Base-by-base conservation (phyloP, 129 eudicot genomes). In the Flaveria ramosissima region DNA sequence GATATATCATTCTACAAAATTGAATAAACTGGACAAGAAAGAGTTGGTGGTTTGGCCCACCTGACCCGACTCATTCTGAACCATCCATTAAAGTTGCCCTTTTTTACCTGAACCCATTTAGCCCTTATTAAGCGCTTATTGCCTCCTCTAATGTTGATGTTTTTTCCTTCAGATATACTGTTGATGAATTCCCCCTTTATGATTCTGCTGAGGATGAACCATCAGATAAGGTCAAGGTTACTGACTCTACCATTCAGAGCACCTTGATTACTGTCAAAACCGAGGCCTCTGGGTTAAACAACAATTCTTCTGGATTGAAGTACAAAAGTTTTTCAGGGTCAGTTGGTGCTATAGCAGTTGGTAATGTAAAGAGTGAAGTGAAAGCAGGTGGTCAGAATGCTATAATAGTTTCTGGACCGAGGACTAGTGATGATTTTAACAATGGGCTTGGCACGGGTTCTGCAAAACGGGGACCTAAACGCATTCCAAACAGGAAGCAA, bases 141-240 rank as follows among this genome's bases (percentile, higher is more conserved):
- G 16, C 63, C 79, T 46, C 72, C 56, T 47, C 71, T 46, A 75
- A 53, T 71, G 70, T 77, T 73, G 68, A 50, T 70, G 39, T 46
- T 47, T 30, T 60, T 36, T 59, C 20, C 2, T 70, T 62, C 92
- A 94, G 97, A 77, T 94, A 89, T 61, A 79, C 80, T 11, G 97
- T 94, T 42, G 96, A 91, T 55, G 83, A 87, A 42, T 84, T 93
- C 57, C 98, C 98, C 2, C 92, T 93, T 9, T 93, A 93, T 77
- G 98, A 93, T 82, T 93, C 98, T 60, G 96, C 97, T 16, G 98
- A 93, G 83, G 98, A 93, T 77, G 98, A 88, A 79, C 89, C 89
- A 70, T 85, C 60, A 6, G 59, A 83, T 10, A 85, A 84, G 67
- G 67, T 78, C 50, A 70, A 69, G 53, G 47, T 63, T 53, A 73